Evolutionary conservation across 2,329 filamentous ascomycete genomes (phyloP).

Genomic region (Podosphaera aphanis): DNA sequence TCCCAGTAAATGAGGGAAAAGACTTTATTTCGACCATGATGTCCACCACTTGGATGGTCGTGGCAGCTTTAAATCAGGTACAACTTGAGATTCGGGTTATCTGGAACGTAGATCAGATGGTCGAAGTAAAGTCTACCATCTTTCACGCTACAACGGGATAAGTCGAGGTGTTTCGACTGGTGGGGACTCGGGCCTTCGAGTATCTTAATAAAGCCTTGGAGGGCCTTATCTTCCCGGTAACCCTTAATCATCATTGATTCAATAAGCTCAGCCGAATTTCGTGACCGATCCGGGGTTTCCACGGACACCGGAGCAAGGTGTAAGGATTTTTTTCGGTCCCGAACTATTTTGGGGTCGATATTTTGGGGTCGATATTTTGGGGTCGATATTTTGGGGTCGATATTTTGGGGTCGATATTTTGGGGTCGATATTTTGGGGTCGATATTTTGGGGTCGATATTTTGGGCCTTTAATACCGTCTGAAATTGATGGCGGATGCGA

Average conservation of each 20-base stretch:
- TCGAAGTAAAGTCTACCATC: background rate
- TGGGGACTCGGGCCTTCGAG: background rate
- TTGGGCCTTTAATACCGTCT: background rate
- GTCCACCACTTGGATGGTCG: background rate
- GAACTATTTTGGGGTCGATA: background rate
- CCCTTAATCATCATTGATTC: background rate
- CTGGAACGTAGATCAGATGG: background rate
- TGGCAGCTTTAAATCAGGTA: background rate
- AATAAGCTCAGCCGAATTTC: background rate
- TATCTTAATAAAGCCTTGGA: background rate
- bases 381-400: too few species aligned
- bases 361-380: too few species aligned
- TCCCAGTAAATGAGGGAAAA: too few species aligned
- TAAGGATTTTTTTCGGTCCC: background rate
- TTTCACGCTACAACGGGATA: background rate
- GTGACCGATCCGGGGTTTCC: too few species aligned
- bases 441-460: too few species aligned
- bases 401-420: too few species aligned
- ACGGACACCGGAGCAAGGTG: too few species aligned
- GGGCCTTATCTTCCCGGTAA: background rate
- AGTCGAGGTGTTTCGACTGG: background rate
- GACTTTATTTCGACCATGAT: background rate
- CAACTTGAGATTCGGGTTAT: background rate
- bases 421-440: too few species aligned
- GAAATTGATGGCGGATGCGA: background rate